Percentiles rank a stretch among this genome's conserved stretches.
phyloP scores from a whole-genome alignment of 768 basidiomycete species.

The Termitomyces sp. region DNA sequence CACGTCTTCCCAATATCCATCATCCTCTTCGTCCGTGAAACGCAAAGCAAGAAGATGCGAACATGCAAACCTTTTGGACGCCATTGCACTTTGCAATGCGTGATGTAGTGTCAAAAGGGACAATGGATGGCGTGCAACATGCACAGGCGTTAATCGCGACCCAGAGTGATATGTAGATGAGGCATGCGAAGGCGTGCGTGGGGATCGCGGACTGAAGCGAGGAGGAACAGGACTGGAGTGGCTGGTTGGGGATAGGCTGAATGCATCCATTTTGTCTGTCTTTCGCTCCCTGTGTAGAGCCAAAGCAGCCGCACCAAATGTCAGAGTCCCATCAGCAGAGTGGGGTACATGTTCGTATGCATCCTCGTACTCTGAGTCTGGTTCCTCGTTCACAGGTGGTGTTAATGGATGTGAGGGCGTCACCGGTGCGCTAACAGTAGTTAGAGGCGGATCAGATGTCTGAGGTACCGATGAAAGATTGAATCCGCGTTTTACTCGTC shows the following conservation, averaged over 20 bases:
- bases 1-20: conserved; percentile 83
- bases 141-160: conserved; percentile 61
- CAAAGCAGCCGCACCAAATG: conserved; percentile 61
- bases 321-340: conserved; percentile 11
- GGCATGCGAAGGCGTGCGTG: conserved; percentile 17
- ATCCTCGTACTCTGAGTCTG: conserved; percentile 20
- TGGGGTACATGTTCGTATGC: conserved; percentile 12
- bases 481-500: conserved; percentile 47
- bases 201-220: conserved; percentile 25
- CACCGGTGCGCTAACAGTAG: conserved; percentile 34
- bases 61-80: conserved; percentile 72
- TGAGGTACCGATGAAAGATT: conserved; percentile 47
- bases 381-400: conserved; percentile 25
- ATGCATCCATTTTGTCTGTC: conserved; percentile 41
- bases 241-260: conserved; percentile 33
- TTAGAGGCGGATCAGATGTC: conserved; percentile 13
- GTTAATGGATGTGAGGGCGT: conserved; percentile 12
- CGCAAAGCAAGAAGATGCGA: conserved; percentile 76
- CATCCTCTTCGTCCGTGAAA: conserved; percentile 66
- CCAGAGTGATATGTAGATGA: conserved; percentile 34
- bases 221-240: conserved; percentile 23
- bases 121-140: conserved; percentile 57
- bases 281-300: conserved; percentile 51
- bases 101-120: conserved; percentile 59
- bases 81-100: conserved; percentile 59